A percentile compares a stretch with the other conserved stretches of the same genome.
These are phyloP conservation scores for Reutealis trisperma DNA, from an alignment of 345 rosid genomes.

Conservation along the genomic window DNA sequence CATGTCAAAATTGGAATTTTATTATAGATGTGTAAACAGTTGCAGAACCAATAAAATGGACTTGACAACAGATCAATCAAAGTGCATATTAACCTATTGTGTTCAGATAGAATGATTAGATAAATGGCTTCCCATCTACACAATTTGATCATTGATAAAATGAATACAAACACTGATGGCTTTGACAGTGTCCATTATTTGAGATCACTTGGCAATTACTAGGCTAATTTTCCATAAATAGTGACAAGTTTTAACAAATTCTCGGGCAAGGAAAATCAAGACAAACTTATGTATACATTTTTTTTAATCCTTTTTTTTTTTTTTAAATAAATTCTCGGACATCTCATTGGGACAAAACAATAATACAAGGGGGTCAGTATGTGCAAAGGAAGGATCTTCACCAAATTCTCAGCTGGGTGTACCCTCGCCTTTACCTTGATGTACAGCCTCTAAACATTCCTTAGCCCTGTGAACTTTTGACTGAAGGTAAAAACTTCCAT, in stretches of 20 bases:
- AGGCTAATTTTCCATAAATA: neutral
- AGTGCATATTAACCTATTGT: too few species aligned
- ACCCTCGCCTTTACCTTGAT: conserved; percentile 48
- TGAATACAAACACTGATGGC: neutral
- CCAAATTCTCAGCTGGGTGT: conserved; percentile 39
- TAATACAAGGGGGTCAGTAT: neutral
- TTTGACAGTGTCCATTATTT: neutral
- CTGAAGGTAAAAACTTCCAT: conserved; percentile 89
- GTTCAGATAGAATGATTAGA: neutral
- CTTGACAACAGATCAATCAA: too few species aligned
- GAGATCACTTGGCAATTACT: neutral
- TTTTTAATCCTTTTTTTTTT: neutral
- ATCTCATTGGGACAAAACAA: neutral
- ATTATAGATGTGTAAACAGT: too few species aligned
- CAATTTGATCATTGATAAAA: neutral
- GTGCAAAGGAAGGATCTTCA: neutral
- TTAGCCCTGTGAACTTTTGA: conserved; percentile 94
- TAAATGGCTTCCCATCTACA: neutral
- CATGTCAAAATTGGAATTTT: too few species aligned
- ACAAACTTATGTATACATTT: neutral
- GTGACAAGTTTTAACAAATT: neutral
- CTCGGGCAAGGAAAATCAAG: neutral
- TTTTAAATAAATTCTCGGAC: too few species aligned
- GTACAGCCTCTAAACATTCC: conserved; percentile 70
- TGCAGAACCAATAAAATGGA: too few species aligned